phyloP scores from a whole-genome alignment of 257 asterid genomes.

The Solanum chmielewskii region DNA sequence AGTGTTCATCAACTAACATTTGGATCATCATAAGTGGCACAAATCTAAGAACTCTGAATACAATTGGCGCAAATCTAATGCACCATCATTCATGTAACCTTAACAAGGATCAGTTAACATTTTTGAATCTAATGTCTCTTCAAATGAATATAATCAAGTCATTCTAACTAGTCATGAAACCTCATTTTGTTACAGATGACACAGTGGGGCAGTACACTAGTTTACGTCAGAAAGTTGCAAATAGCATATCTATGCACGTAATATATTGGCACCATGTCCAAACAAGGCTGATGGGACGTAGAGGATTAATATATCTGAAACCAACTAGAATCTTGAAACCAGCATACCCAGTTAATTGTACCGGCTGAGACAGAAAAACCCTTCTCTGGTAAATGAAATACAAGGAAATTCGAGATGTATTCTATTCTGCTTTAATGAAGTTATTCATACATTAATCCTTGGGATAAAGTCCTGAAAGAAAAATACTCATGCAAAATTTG shows the following conservation, averaged over 20 bases:
- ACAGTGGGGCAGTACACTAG: neutral
- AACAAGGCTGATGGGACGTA: neutral
- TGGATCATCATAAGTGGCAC: neutral
- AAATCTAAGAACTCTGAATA: neutral
- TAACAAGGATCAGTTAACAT: neutral
- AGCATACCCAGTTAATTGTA: constrained; percentile 89
- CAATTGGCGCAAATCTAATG: neutral
- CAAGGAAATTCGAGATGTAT: neutral
- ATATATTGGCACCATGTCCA: neutral
- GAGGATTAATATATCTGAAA: neutral
- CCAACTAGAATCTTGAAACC: constrained; percentile 1
- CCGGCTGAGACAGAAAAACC: constrained; percentile 83
- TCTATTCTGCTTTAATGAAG: neutral
- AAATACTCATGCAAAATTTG: neutral
- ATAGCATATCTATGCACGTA: neutral
- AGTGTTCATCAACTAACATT: neutral
- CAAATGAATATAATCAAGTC: neutral
- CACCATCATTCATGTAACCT: neutral
- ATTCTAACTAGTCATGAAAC: neutral
- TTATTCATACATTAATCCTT: neutral
- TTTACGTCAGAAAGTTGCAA: neutral
- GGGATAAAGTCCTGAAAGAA: neutral
- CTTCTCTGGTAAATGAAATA: constrained; percentile 23
- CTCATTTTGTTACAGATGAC: neutral
- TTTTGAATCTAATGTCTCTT: neutral